Base-by-base conservation (phyloP, 2,329 filamentous ascomycete species). In the Xylariales sp. region DNA sequence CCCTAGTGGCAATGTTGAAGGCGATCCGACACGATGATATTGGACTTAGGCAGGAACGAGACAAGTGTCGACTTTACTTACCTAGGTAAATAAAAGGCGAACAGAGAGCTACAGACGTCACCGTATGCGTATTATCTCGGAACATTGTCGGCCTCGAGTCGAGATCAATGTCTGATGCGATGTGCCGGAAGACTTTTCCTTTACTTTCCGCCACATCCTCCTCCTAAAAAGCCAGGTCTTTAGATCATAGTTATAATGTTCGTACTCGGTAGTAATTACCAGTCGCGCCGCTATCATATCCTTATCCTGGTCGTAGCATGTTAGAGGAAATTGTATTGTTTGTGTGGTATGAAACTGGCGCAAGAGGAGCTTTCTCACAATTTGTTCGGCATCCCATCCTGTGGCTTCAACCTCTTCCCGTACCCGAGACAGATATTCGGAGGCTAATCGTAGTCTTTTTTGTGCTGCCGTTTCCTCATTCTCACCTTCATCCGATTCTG, bases 201-300 rank as follows among this genome's bases (percentile, higher is more conserved):
- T 97, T 97, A 64, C 89, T 89, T 81, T 97, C 96, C 60, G 96
- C 90, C 50, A 96, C 93, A 78, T 98, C 96, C 81, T 97, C 93
- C 80, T 95, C 67, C 67, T 69, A 69, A 55, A 55, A 69, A 53
- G 46, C 18, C n/a, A 49, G 14, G 90, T 48, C 39, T 64, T 69
- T 67, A 69, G 67, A 49, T 58, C 8, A 54, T 34, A 39, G 34
- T 50, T 28, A 50, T 30, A 45, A 32, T 14, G 57, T 30, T 48
- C 9, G 56, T 3, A 8, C 39, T 34, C 5, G 56, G 43, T 53
- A 56, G 16, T 60, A 58, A n/a, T 69, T 69, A 69, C 67, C 74
- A 99, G 83, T 74, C 94, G 86, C 79, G 97, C 93, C 49, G 95
- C 94, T 75, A 99, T 94, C 74, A 97, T 83, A 77, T 99, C 96